Evolutionary conservation across 164 flowering plant genomes (phyloP).

Genomic region (Echeveria elegans): DNA sequence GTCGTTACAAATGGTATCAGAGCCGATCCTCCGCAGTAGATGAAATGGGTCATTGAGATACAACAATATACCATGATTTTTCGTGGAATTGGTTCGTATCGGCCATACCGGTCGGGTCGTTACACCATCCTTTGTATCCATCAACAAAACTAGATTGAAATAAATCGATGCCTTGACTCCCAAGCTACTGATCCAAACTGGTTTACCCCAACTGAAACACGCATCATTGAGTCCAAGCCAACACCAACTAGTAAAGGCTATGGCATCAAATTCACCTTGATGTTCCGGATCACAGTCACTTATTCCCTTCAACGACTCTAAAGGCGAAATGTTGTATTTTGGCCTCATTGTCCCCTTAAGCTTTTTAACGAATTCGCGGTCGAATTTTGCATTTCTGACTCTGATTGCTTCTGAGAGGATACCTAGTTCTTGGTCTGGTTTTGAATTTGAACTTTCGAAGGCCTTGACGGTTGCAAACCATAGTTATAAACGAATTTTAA

Average conservation of each 20-base stretch:
- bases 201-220: constrained; percentile 10
- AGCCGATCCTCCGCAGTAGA: no score
- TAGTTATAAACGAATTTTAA: no score
- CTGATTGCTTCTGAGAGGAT: not conserved
- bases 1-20: no score
- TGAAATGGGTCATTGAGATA: no score
- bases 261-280: no score
- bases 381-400: not conserved
- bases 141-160: not conserved
- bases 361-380: not conserved
- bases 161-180: not conserved
- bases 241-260: constrained; percentile 4
- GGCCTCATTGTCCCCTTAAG: not conserved
- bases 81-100: no score
- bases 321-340: no score
- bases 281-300: not conserved
- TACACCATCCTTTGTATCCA: constrained; percentile 1
- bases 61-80: no score
- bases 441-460: no score
- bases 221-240: not conserved
- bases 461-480: not conserved
- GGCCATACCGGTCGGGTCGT: no score
- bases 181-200: constrained; percentile 1
- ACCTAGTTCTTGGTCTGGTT: not conserved
- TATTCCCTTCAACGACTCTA: not conserved